Conservation (phyloP, 805 yeast genomes). For the Starmerella stellata region DNA sequence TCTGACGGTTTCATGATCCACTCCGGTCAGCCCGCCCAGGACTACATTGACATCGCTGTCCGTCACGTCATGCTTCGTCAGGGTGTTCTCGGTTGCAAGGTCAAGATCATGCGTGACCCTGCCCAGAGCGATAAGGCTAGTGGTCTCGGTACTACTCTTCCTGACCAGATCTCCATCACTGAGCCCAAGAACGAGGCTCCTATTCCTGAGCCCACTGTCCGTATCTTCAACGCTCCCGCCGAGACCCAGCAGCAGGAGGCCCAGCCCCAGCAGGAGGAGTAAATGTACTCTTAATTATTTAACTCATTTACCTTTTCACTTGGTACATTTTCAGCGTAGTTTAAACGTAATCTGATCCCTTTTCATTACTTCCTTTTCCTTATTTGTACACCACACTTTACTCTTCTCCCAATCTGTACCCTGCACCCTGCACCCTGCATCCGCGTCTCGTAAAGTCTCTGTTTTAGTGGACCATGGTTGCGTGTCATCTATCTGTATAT, state of each 20-base stretch:
- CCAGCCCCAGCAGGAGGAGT: constrained; percentile 6
- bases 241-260: constrained; percentile 5
- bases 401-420: no score
- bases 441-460: no score
- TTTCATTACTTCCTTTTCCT: no score
- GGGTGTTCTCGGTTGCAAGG: constrained; percentile 99
- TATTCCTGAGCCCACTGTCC: constrained; percentile 52
- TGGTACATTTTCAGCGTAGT: no score
- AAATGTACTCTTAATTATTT: no score
- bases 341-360: no score
- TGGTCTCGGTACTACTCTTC: constrained; percentile 41
- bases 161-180: constrained; percentile 80
- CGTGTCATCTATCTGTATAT: no score
- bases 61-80: constrained; percentile 99
- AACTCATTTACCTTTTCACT: no score
- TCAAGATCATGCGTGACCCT: constrained; percentile 99
- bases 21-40: constrained; percentile 99
- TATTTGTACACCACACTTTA: no score
- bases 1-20: constrained; percentile 99
- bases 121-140: constrained; percentile 27
- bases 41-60: constrained; percentile 96
- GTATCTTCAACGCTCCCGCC: constrained; percentile 34
- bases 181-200: constrained; percentile 80
- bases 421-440: no score
- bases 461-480: no score